These are phyloP conservation scores for Syncephalastrum racemosum DNA, from an alignment of 371 early-diverging fungal genomes.

Conservation along the genomic window DNA sequence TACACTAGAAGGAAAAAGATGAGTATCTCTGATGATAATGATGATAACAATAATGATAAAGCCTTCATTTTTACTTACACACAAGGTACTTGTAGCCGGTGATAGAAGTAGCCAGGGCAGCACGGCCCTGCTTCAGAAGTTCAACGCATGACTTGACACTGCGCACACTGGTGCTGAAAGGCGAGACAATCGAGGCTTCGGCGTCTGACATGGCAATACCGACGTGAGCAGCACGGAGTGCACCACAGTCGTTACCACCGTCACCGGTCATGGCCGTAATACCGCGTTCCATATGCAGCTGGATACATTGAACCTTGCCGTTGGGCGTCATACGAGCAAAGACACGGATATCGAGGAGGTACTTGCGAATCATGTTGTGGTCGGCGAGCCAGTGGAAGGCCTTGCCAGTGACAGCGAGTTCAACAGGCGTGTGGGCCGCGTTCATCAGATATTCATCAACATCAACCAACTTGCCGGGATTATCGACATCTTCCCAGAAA, in stretches of 20 bases:
- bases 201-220: slow-evolving; percentile 89
- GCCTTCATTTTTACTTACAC: slow-evolving; percentile 9
- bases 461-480: slow-evolving; percentile 38
- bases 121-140: slow-evolving; percentile 72
- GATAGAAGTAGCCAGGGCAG: slow-evolving; percentile 75
- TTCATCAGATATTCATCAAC: slow-evolving; percentile 34
- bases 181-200: slow-evolving; percentile 85
- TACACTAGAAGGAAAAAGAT: slow-evolving; percentile 49
- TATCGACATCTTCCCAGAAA: slow-evolving; percentile 57
- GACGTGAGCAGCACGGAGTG: slow-evolving; percentile 88
- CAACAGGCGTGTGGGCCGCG: slow-evolving; percentile 40
- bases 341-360: slow-evolving; percentile 59
- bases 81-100: slow-evolving; percentile 75
- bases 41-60: not conserved
- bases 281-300: slow-evolving; percentile 72
- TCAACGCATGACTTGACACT: slow-evolving; percentile 73
- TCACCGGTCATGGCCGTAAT: slow-evolving; percentile 94
- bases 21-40: not conserved
- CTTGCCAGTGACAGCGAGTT: slow-evolving; percentile 73
- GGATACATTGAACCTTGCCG: slow-evolving; percentile 72
- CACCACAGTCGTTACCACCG: slow-evolving; percentile 96
- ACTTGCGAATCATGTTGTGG: slow-evolving; percentile 44
- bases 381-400: slow-evolving; percentile 60
- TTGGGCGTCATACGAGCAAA: slow-evolving; percentile 82
- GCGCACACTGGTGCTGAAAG: slow-evolving; percentile 74